Base-by-base conservation (phyloP, 1,139 yeast genomes). In the Candida sojae region DNA sequence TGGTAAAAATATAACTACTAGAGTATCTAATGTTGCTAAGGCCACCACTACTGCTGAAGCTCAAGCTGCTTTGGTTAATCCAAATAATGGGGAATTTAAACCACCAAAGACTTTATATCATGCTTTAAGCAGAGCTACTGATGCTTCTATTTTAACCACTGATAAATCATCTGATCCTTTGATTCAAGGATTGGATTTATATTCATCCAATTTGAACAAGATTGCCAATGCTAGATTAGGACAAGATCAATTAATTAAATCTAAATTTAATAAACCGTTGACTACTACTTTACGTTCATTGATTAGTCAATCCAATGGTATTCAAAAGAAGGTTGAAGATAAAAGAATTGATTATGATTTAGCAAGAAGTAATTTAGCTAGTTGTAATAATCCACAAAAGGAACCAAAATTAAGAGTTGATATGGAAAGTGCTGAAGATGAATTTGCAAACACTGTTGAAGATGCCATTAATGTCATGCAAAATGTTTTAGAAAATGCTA, bases 391-490 rank as follows among this genome's bases (percentile, higher is more conserved):
- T 61, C 92, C 96, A 5, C 84, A 84, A 56, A 84, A 84, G 62
- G 88, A 86, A 61, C 88, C 90, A 6, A 84, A 84, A 49, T 80
- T 88, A 53, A 77, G 93, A 57, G 87, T 85, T 44, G 81, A 84
- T 53, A 85, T 89, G 79, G 96, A 90, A 66, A 83, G 85, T 55
- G 85, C 92, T 40, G 96, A 90, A 68, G 96, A 90, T 60, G 95
- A 88, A 59, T 89, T 90, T 66, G 96, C 95, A 42, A 89, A 88
- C 56, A 88, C 93, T 21, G 92, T 91, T 34, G 96, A 90, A 68
- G 96, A 88, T 62, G 96, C 96, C 32, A 90, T 88, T 47, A 77
- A 84, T 44, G 83, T 88, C 53, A 86, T 90, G 93, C 89, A 86
- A 71, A 85, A 86, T 63, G 92, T 88, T 26, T 81, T 89, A 58